Base-by-base conservation (phyloP, 805 yeast species). In the Candida germanica region DNA sequence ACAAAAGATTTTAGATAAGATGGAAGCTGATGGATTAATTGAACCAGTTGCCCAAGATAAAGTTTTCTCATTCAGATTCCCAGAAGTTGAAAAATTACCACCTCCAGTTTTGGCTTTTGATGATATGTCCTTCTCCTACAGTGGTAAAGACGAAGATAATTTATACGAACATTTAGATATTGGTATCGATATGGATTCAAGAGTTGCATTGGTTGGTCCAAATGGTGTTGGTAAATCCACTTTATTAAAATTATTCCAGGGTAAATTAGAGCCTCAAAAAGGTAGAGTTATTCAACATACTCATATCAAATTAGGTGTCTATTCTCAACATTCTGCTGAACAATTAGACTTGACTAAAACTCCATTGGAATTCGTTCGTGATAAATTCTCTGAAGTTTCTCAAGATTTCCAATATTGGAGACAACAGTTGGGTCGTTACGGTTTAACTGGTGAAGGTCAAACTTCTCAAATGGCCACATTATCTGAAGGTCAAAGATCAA, bases 351-450 rank as follows among this genome's bases (percentile, higher is more conserved):
- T 93, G 64, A 83, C 96, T 54, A 88, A 87, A 73, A 80, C 91
- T 44, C 95, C 98, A 35, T 75, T 93, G 56, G 98, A 93, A 67
- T 93, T 93, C 57, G 96, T 93, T 49, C 87, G 98, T 67, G 95
- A 88, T 67, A 87, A 86, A 64, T 91, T 87, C 71, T 70, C 95
- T 26, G 61, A 73, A 52, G 77, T 91, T 51, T 91, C 98, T 16
- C 97, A 93, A 71, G 98, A 93, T 71, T 89, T 81, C 83, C 98
- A 93, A 75, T 93, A 88, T 78, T 85, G 94, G 94, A 87, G 98
- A 75, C 87, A 84, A 53, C 98, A 91, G 71, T 76, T 93, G 54
- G 98, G 98, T 58, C 86, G 97, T 69, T 93, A 84, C 58, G 98
- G 98, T 69, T 79, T 93, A 57, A 91, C 98, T 46, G 98, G 98